These are phyloP conservation scores for Ilyonectria mors-panacis DNA, from an alignment of 2,329 filamentous ascomycete genomes.

Conservation along the genomic window DNA sequence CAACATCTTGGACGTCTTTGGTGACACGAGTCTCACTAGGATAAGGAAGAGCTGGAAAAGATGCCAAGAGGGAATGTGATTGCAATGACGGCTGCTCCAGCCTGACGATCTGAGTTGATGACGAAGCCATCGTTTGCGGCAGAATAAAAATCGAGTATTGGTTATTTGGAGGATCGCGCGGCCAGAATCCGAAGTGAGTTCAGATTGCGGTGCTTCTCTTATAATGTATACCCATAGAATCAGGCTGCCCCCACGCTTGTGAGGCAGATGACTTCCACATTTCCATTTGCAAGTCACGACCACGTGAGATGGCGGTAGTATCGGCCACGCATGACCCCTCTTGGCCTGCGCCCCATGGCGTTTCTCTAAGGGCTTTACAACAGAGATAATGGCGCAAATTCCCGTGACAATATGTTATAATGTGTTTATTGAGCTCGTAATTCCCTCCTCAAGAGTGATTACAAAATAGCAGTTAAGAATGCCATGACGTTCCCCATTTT, in stretches of 20 bases:
- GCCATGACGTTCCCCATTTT: not conserved
- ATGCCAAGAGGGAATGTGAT: not conserved
- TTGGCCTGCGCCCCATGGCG: slow-evolving; percentile 2
- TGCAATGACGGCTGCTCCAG: slow-evolving; percentile 1
- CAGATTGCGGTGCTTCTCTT: not conserved
- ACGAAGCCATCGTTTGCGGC: not conserved
- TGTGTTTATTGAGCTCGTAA: not conserved
- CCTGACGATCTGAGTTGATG: not conserved
- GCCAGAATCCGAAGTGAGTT: not conserved
- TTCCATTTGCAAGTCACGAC: not conserved
- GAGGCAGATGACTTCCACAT: slow-evolving; percentile 19
- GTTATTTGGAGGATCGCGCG: not conserved
- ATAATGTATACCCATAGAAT: not conserved
- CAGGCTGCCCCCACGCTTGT: slow-evolving; percentile 17
- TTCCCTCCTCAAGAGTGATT: not conserved
- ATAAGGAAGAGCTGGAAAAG: not conserved
- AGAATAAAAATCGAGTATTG: not conserved
- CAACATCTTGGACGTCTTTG: not conserved
- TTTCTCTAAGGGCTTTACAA: not conserved
- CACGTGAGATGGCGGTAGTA: slow-evolving; percentile 15
- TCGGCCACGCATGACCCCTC: slow-evolving; percentile 4
- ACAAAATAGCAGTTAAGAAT: not conserved
- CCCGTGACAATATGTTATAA: not conserved
- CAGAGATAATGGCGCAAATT: slow-evolving; percentile 9
- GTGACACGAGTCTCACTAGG: not conserved